phyloP scores from a whole-genome alignment of 2,329 filamentous ascomycete genomes.

The Hymenoscyphus infarciens region DNA sequence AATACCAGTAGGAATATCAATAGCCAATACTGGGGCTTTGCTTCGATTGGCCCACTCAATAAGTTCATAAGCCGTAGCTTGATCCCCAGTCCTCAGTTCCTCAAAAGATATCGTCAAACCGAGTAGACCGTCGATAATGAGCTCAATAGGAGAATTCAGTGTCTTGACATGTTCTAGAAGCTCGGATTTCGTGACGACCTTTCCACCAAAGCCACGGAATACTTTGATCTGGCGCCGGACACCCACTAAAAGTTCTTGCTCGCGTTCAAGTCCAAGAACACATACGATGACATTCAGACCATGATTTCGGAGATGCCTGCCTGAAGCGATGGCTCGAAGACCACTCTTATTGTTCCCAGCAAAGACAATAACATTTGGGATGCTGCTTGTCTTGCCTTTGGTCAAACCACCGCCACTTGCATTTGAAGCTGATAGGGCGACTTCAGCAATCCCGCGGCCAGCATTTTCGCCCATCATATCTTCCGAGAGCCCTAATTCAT shows the following conservation, averaged over 20 bases:
- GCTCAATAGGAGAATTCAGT: constrained; percentile 62
- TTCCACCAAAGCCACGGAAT: constrained; percentile 78
- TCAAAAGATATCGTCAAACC: constrained; percentile 86
- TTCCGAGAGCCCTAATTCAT: constrained; percentile 81
- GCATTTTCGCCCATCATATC: constrained; percentile 92
- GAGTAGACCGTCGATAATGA: constrained; percentile 86
- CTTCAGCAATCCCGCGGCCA: constrained; percentile 82
- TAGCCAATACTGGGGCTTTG: constrained; percentile 74
- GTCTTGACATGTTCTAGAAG: constrained; percentile 58
- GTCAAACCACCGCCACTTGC: constrained; percentile 35
- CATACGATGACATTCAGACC: constrained; percentile 78
- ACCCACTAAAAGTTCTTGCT: constrained; percentile 75
- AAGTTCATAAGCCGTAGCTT: constrained; percentile 80
- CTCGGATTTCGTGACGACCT: constrained; percentile 59
- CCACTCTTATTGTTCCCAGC: constrained; percentile 94
- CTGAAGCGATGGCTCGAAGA: constrained; percentile 78
- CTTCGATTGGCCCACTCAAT: constrained; percentile 93
- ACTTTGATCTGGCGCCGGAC: constrained; percentile 78
- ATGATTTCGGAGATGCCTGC: constrained; percentile 80
- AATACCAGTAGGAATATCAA: constrained; percentile 89
- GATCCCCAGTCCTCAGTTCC: constrained; percentile 76
- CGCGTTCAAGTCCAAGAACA: constrained; percentile 78
- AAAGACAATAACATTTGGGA: constrained; percentile 61
- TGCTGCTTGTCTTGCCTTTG: constrained; percentile 38
- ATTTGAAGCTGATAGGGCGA: constrained; percentile 66